Evolutionary conservation across 495 filamentous ascomycete genomes (phyloP).

Genomic region (Tuber aestivum): DNA sequence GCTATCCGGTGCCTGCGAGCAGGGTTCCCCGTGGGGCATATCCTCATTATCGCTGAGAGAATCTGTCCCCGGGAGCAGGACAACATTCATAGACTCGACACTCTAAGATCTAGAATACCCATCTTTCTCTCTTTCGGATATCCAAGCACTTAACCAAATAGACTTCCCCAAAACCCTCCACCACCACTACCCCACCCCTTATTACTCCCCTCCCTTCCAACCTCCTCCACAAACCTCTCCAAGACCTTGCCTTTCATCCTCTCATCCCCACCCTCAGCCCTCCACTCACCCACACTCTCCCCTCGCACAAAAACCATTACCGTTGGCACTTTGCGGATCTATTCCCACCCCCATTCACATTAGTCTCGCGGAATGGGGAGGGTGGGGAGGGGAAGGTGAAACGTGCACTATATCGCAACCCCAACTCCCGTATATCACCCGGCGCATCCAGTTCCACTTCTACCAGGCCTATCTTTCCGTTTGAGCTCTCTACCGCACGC

Average conservation of each 20-base stretch:
- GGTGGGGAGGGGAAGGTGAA: neutral
- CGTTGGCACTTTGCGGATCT: slow-evolving; percentile 61
- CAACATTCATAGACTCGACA: neutral
- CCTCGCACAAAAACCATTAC: slow-evolving; percentile 60
- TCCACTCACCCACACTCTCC: slow-evolving; percentile 54
- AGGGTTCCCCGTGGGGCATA: neutral
- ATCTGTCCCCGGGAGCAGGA: neutral
- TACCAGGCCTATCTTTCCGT: slow-evolving; percentile 56
- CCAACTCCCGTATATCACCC: slow-evolving; percentile 52
- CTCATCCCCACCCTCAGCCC: slow-evolving; percentile 51
- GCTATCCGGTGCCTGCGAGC: neutral
- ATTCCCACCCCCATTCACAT: neutral
- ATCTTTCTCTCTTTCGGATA: neutral
- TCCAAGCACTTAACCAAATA: slow-evolving; percentile 47
- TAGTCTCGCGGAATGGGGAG: slow-evolving; percentile 11
- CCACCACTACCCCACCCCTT: slow-evolving; percentile 40
- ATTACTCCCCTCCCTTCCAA: slow-evolving; percentile 47
- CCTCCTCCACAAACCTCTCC: slow-evolving; percentile 56
- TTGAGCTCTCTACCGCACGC: slow-evolving; percentile 52
- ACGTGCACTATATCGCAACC: slow-evolving; percentile 51
- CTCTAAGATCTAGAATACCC: neutral
- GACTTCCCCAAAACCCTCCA: slow-evolving; percentile 43
- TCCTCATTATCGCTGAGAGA: neutral
- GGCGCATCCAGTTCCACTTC: slow-evolving; percentile 60
- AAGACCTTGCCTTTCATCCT: slow-evolving; percentile 54